Evolutionary conservation across 1,284 basidiomycete genomes (phyloP), one percentile per base, ranked within the genome.

Genomic region (Coniferiporia sulphurascens): DNA sequence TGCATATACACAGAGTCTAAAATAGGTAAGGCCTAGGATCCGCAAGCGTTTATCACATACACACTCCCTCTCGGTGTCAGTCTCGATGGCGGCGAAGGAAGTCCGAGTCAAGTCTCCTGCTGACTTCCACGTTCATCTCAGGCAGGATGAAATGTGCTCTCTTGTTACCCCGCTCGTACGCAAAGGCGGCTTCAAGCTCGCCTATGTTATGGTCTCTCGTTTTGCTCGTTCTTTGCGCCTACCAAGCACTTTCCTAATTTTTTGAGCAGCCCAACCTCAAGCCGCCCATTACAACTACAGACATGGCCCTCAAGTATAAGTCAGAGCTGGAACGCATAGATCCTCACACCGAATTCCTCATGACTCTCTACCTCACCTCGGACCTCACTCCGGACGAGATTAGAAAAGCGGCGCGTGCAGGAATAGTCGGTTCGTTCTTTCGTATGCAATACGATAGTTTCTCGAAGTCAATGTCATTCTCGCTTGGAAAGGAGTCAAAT

Each of bases 61-160:
- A 27, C 27, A 27, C 27, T 27, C 5, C 27, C 27, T 27, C 27
- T 27, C 38, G 38, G 38, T 41, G 3, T 15, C 15, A 8, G 9
- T 41, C 9, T 15, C 15, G 38, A 41, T 41, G 59, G 68, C 66
- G 62, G 73, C 76, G 67, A 75, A 76, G n/a, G 63, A 62, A 54
- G 76, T 85, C 58, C 70, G 75, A 50, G 71, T 95, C 49, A 72
- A 80, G 6, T 84, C 90, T 0, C 94, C 94, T 17, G 92, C 93
- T 49, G 94, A 97, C 76, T 97, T 95, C 71, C 95, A 99, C 77
- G 95, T 98, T 63, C 97, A 99, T 72, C 85, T 99, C 38, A 86
- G 97, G 48, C 94, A 98, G 71, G 93, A 91, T 41, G 74, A 83
- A 41, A 77, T 97, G 68, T 88, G 91, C 59, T 77, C 85, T 63